Conservation (phyloP, 768 basidiomycete genomes). For the Astraeus odoratus region DNA sequence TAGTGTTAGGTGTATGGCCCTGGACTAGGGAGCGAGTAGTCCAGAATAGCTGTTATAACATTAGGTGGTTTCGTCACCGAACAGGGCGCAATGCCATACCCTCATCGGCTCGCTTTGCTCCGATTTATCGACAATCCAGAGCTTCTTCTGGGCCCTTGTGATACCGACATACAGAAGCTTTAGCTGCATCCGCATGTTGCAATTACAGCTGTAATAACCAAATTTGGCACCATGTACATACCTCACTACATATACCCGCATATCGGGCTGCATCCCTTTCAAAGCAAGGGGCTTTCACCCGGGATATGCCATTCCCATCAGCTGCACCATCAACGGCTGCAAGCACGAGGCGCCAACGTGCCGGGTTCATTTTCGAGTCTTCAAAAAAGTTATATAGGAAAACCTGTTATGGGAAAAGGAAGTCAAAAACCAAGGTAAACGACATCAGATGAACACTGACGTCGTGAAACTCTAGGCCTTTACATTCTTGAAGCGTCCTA, state of each 20-base stretch:
- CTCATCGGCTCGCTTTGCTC: conserved; percentile 51
- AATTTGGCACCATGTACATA: conserved; percentile 17
- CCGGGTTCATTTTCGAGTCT: conserved; percentile 43
- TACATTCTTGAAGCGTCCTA: conserved; percentile 30
- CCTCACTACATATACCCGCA: conserved; percentile 53
- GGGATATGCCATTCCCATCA: conserved; percentile 7
- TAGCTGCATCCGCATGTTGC: conserved; percentile 33
- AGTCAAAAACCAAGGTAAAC: not conserved
- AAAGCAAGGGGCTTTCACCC: conserved; percentile 37
- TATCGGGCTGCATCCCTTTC: conserved; percentile 39
- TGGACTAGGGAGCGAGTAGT: conserved; percentile 37
- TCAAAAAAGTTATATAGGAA: conserved; percentile 71
- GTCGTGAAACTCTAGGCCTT: no score
- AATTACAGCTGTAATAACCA: not conserved
- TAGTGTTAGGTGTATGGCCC: conserved; percentile 39
- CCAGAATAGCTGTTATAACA: conserved; percentile 46
- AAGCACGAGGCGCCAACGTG: conserved; percentile 57
- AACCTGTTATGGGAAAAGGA: conserved; percentile 32
- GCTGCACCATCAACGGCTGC: conserved; percentile 30
- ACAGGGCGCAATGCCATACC: conserved; percentile 25
- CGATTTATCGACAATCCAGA: conserved; percentile 66
- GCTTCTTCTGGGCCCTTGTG: conserved; percentile 59
- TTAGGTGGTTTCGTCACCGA: conserved; percentile 23
- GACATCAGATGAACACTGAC: conserved; percentile 2
- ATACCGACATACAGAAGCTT: conserved; percentile 68